Conservation (phyloP, 371 early-diverging fungal genomes). For the Basidiobolus meristosporus region DNA sequence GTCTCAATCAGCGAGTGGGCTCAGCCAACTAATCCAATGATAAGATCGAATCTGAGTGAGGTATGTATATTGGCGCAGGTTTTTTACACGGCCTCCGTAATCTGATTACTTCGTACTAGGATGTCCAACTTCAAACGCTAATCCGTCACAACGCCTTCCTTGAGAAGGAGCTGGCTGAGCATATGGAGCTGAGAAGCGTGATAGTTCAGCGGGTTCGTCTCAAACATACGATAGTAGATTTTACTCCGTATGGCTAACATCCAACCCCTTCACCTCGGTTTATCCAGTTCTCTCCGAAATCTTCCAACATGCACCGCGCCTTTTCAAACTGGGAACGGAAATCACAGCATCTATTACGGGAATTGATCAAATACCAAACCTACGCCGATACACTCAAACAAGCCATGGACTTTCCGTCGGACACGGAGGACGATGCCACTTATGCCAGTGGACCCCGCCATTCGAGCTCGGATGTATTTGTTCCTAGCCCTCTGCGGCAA, state of each 20-base stretch:
- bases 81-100: slow-evolving; percentile 1
- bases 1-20: background rate
- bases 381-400: slow-evolving; percentile 57
- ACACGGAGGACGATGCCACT: no score
- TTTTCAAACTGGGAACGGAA: slow-evolving; percentile 75
- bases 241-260: slow-evolving; percentile 7
- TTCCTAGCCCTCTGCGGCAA: no score
- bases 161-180: slow-evolving; percentile 3
- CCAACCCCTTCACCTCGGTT: no score
- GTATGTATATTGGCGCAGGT: background rate
- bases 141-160: slow-evolving; percentile 4
- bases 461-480: no score
- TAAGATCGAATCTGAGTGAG: no score
- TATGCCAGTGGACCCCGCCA: no score
- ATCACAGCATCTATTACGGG: slow-evolving; percentile 61
- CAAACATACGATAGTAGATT: no score
- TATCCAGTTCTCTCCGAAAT: slow-evolving; percentile 24
- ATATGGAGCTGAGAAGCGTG: slow-evolving; percentile 8
- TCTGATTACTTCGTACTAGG: slow-evolving; percentile 4
- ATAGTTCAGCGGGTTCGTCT: slow-evolving; percentile 15
- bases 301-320: slow-evolving; percentile 37
- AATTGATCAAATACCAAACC: slow-evolving; percentile 75
- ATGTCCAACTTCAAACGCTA: slow-evolving; percentile 6
- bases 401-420: slow-evolving; percentile 22
- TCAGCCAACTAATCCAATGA: background rate